Evolutionary conservation across 257 asterid genomes (phyloP).

Genomic region (Thymus mandschuricus): DNA sequence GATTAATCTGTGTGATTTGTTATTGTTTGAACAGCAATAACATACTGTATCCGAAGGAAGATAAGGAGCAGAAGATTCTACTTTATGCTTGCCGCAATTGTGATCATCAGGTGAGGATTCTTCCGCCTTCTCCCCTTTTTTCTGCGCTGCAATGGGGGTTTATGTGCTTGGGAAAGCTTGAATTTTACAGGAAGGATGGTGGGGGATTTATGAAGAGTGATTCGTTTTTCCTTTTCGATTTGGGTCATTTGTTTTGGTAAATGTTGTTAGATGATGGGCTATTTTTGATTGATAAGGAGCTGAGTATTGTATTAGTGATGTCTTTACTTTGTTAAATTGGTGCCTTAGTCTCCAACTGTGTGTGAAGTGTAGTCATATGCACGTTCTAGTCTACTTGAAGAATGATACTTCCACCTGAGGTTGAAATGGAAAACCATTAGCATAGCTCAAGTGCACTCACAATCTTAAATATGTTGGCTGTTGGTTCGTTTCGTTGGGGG

Average conservation of each 20-base stretch:
- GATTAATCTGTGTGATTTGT: neutral
- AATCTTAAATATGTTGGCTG: neutral
- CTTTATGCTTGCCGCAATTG: constrained; percentile 93
- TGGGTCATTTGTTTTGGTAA: neutral
- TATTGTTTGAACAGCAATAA: constrained; percentile 54
- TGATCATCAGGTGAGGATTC: constrained; percentile 70
- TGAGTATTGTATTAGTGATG: neutral
- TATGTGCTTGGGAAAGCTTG: neutral
- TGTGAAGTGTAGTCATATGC: neutral
- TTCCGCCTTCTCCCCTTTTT: neutral
- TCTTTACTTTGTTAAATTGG: neutral
- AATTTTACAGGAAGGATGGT: neutral
- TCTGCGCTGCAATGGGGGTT: neutral
- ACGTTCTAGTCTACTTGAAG: neutral
- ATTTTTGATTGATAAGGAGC: neutral
- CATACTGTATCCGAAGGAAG: constrained; percentile 84
- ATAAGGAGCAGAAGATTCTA: constrained; percentile 74
- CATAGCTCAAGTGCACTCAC: neutral
- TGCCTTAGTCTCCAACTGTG: neutral
- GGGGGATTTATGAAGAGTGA: neutral
- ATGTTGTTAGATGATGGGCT: neutral
- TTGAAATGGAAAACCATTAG: neutral
- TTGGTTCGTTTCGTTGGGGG: neutral
- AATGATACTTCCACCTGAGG: neutral
- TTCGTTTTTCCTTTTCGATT: neutral